phyloP scores from a whole-genome alignment of 139 green algal species.

The Asterochloris erici region DNA sequence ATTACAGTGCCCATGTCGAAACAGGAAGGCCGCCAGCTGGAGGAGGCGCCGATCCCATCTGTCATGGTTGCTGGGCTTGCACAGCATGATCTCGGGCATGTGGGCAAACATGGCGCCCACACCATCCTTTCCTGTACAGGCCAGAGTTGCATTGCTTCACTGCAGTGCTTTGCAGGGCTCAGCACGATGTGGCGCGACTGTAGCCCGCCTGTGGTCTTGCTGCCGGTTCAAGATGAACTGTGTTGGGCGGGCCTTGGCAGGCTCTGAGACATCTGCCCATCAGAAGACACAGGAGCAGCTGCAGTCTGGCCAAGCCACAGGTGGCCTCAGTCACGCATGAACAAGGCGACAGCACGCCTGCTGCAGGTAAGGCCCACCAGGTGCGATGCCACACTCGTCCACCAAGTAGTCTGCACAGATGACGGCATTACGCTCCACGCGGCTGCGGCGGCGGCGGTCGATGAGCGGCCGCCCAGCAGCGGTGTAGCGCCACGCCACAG shows the following conservation, averaged over 20 bases:
- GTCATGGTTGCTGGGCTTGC: constrained; percentile 56
- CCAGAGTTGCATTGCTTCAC: not conserved
- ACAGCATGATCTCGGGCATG: constrained; percentile 54
- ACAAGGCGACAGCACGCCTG: too few species aligned
- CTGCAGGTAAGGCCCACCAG: constrained; percentile 2
- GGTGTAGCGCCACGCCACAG: constrained; percentile 59
- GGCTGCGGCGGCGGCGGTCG: constrained; percentile 41
- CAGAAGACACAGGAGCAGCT: not conserved
- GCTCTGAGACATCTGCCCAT: not conserved
- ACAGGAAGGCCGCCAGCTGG: constrained; percentile 44
- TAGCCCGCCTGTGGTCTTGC: not conserved
- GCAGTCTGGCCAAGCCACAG: not conserved
- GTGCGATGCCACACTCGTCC: constrained; percentile 33
- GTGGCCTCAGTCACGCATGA: not conserved
- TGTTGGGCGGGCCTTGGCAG: not conserved
- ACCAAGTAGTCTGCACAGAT: constrained; percentile 47
- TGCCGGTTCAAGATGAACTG: not conserved
- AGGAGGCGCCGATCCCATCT: constrained; percentile 55
- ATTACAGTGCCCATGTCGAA: constrained; percentile 49
- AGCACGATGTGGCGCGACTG: not conserved
- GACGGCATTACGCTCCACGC: constrained; percentile 45
- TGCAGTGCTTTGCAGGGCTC: not conserved
- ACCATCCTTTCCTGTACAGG: constrained; percentile 32
- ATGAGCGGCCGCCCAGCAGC: constrained; percentile 48
- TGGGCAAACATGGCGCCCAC: constrained; percentile 39